Percentiles rank a stretch among this genome's conserved stretches.
phyloP scores from a whole-genome alignment of 768 basidiomycete genomes.

The Mycena belliarum region DNA sequence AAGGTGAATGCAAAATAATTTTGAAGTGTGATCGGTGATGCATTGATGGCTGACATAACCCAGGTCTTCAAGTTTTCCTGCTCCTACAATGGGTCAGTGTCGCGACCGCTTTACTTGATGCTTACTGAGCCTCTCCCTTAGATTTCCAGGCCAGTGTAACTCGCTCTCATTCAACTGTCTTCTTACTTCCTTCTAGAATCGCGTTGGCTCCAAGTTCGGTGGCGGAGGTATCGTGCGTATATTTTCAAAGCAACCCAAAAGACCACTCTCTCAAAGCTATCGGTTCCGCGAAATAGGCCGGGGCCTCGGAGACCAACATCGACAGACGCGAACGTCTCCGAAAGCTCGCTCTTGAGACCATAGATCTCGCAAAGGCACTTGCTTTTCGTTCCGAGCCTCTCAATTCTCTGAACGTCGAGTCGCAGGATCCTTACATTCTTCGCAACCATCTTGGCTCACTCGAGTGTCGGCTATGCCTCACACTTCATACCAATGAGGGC shows the following conservation, averaged over 20 bases:
- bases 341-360: constrained; percentile 95
- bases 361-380: constrained; percentile 92
- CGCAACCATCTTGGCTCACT: constrained; percentile 98
- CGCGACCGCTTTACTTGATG: neutral
- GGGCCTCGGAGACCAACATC: constrained; percentile 87
- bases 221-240: constrained; percentile 65
- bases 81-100: constrained; percentile 32
- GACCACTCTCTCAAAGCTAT: neutral
- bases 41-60: neutral
- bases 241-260: neutral
- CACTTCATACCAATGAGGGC: constrained; percentile 98
- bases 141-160: constrained; percentile 62
- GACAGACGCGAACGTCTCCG: constrained; percentile 92
- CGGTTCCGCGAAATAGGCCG: neutral
- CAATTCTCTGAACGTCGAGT: constrained; percentile 10
- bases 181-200: constrained; percentile 59
- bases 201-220: constrained; percentile 94
- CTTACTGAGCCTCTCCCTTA: constrained; percentile 27
- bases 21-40: constrained; percentile 18
- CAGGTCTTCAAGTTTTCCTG: neutral
- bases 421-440: constrained; percentile 94
- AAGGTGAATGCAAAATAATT: constrained; percentile 22
- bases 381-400: neutral
- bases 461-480: constrained; percentile 96
- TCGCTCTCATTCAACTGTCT: neutral